A percentile compares a stretch with the other conserved stretches of the same genome.
phyloP scores from a whole-genome alignment of 441 rosid genomes.

The Corymbia calophylla region DNA sequence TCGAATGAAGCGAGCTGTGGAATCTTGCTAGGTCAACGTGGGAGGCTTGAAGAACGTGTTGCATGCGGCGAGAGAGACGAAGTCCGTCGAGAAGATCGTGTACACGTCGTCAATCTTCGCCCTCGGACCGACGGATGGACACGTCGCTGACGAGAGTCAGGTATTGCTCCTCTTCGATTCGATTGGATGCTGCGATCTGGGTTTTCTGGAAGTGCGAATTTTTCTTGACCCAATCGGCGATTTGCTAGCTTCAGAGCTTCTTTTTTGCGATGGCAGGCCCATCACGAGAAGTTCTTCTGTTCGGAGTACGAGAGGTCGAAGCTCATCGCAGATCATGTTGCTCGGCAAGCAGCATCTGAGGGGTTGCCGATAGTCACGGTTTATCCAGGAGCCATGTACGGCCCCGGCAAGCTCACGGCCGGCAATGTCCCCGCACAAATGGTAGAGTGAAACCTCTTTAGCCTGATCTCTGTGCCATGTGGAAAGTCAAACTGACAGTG shows the following conservation, averaged over 20 bases:
- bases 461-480: neutral
- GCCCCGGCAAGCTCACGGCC: slow-evolving; percentile 69
- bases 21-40: slow-evolving; percentile 55
- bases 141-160: slow-evolving; percentile 64
- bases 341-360: slow-evolving; percentile 53
- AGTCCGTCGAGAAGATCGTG: slow-evolving; percentile 47
- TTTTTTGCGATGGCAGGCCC: slow-evolving; percentile 27
- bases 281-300: slow-evolving; percentile 63
- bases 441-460: slow-evolving; percentile 29
- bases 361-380: slow-evolving; percentile 61
- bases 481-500: neutral
- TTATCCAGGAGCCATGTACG: slow-evolving; percentile 86
- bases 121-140: slow-evolving; percentile 78
- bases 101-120: slow-evolving; percentile 93
- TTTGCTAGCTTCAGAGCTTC: neutral
- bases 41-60: slow-evolving; percentile 73
- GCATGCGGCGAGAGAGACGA: slow-evolving; percentile 51
- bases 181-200: neutral
- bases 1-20: neutral
- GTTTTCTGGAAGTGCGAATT: neutral
- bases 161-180: slow-evolving; percentile 14
- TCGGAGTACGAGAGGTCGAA: slow-evolving; percentile 88
- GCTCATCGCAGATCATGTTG: slow-evolving; percentile 66
- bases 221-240: neutral
- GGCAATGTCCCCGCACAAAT: slow-evolving; percentile 66